Percentiles rank a stretch among this genome's conserved stretches.
Evolutionary conservation across 768 basidiomycete species (phyloP).

Genomic region (Porpolomopsis calyptriformis): DNA sequence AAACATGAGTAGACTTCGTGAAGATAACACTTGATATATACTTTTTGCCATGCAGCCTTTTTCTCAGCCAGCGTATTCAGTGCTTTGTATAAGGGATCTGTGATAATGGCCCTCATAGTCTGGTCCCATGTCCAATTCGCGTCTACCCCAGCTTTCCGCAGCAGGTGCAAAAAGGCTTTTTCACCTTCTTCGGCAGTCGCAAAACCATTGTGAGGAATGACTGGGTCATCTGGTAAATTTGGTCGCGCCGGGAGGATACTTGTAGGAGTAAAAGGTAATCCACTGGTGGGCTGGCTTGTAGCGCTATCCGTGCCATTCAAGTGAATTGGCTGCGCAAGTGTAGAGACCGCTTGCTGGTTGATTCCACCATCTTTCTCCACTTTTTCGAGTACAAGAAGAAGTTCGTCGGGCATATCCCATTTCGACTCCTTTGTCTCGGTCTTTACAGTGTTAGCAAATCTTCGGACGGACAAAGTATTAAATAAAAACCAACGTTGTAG

Average conservation of each 20-base stretch:
- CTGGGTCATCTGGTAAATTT: constrained; percentile 75
- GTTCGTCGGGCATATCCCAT: constrained; percentile 96
- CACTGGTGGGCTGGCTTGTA: constrained; percentile 42
- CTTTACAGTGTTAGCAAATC: constrained; percentile 26
- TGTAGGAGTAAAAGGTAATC: constrained; percentile 47
- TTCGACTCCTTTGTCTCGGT: constrained; percentile 86
- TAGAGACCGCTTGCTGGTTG: constrained; percentile 26
- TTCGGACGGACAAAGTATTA: not conserved
- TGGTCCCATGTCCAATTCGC: constrained; percentile 96
- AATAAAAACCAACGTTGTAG: constrained; percentile 52
- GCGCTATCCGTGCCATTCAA: constrained; percentile 40
- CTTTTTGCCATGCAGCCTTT: constrained; percentile 91
- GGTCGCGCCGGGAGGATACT: constrained; percentile 63
- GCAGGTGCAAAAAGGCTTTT: constrained; percentile 83
- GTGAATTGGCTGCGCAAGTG: constrained; percentile 33
- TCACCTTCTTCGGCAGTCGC: constrained; percentile 81
- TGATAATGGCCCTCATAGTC: constrained; percentile 96
- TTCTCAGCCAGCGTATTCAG: constrained; percentile 90
- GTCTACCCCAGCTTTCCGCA: constrained; percentile 84
- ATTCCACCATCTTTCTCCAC: constrained; percentile 64
- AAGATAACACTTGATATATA: constrained; percentile 21
- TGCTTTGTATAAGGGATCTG: constrained; percentile 93
- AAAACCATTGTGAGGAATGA: constrained; percentile 87
- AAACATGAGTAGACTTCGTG: constrained; percentile 5
- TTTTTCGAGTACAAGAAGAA: constrained; percentile 72